Evolutionary conservation across 192 early-diverging fungal species (phyloP), one percentile per base, ranked within the genome.

Genomic region (Coemansia sp.): DNA sequence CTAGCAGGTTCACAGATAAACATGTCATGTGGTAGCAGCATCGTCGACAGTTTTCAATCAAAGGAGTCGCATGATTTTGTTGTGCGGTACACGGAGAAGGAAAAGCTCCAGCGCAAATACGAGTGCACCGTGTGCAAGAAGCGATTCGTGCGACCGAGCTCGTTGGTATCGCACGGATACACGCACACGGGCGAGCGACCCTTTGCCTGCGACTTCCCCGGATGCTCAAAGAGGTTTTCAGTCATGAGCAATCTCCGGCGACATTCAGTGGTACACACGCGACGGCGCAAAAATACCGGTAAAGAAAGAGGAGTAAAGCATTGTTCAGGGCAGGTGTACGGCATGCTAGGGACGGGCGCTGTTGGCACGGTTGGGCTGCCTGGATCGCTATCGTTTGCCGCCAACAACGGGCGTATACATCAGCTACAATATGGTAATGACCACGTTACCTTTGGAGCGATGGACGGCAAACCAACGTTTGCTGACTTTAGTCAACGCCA

Each of bases 221-320:
- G 58, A 10, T 91, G 90, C 53, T 85, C 82, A 15, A 82, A 86
- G 51, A 81, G 83, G 49, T 91, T 91, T 64, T 87, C 86, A 11
- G 90, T 91, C 18, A 84, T 85, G 46, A 89, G 87, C 54, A 91
- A 91, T 39, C 85, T 90, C 63, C 82, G 90, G 15, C 82, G 90
- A 17, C 90, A 91, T 73, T 53, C 62, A 39, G 59, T 66, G 14
- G 74, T 77, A 17, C 74, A 77, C 21, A 46, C 66, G 10, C 60
- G 63, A 14, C 42, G 56, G 38, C 47, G 47, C 5, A 38, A 51
- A 27, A 51, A 11, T 13, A 25, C 8, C 6, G 13, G 22, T 3
- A 12, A 14, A 15, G 49, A 25, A 23, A 30, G 14, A 24, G 24
- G 12, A 4, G 7, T 24, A 25, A 47, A 47, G 45, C 45, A 22